These are phyloP conservation scores for Globisporangium acanthophoron DNA, from an alignment of 352 stramenopile genomes.

Conservation along the genomic window DNA sequence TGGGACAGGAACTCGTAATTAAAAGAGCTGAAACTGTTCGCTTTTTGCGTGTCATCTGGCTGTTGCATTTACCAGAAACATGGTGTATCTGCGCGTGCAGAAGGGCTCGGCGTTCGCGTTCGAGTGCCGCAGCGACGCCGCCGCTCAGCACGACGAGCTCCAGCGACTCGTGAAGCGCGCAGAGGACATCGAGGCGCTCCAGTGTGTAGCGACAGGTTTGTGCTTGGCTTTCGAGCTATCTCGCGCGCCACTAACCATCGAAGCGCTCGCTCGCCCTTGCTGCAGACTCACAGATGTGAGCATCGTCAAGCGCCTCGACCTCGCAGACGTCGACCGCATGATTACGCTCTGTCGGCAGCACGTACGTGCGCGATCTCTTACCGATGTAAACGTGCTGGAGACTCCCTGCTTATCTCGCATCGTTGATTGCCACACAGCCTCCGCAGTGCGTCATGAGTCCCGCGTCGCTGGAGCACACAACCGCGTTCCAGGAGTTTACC, in stretches of 20 bases:
- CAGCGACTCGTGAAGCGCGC: constrained; percentile 18
- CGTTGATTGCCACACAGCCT: constrained; percentile 23
- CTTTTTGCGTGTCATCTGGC: too few species aligned
- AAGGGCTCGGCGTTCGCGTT: constrained; percentile 71
- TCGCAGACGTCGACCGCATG: constrained; percentile 51
- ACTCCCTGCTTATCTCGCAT: not conserved
- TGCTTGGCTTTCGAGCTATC: not conserved
- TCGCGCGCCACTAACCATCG: not conserved
- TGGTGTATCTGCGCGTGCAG: constrained; percentile 45
- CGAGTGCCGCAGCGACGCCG: constrained; percentile 31
- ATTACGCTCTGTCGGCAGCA: constrained; percentile 42
- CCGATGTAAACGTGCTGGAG: not conserved
- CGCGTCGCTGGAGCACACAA: constrained; percentile 13
- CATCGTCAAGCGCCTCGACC: constrained; percentile 55
- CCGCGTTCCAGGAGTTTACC: constrained; percentile 39
- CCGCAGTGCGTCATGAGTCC: constrained; percentile 42
- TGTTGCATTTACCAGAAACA: too few species aligned
- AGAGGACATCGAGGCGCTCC: constrained; percentile 36
- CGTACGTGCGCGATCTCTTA: constrained; percentile 17
- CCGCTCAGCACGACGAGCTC: constrained; percentile 6
- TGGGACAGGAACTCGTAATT: constrained; percentile 6
- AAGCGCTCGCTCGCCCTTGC: too few species aligned
- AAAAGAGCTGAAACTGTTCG: not conserved
- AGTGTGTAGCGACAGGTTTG: constrained; percentile 22
- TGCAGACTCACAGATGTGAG: constrained; percentile 35